Conservation (phyloP, 169 alveolate genomes). For the Theileria sp. region DNA sequence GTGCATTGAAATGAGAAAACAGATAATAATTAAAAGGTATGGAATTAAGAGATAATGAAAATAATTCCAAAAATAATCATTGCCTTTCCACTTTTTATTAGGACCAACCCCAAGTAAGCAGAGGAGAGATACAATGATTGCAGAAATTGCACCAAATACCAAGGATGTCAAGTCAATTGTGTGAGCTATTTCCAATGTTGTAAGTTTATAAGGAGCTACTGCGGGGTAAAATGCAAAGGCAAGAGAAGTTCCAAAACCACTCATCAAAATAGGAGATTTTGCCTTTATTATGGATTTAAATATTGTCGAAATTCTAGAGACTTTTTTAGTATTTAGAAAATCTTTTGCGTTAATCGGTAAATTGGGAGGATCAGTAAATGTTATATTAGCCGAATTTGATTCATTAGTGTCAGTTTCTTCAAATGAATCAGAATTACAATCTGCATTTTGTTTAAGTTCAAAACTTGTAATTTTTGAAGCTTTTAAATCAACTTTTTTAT, state of each 20-base stretch:
- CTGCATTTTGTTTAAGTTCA: background rate
- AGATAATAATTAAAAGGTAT: background rate
- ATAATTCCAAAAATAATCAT: constrained; percentile 20
- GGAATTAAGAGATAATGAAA: constrained; percentile 17
- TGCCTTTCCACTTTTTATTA: constrained; percentile 24
- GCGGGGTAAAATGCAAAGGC: constrained; percentile 30
- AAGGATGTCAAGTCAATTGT: constrained; percentile 10
- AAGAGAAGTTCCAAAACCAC: background rate
- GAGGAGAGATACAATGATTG: constrained; percentile 2
- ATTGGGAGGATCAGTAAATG: background rate
- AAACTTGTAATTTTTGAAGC: background rate
- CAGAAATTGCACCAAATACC: constrained; percentile 12
- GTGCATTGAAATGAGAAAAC: constrained; percentile 23
- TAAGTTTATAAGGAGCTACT: constrained; percentile 36
- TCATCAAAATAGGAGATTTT: constrained; percentile 30
- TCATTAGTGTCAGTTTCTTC: background rate
- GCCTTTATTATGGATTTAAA: constrained; percentile 4
- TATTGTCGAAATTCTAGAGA: background rate
- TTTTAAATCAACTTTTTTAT: background rate
- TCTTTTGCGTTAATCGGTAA: background rate
- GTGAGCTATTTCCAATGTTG: constrained; percentile 10
- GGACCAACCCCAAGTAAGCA: constrained; percentile 26
- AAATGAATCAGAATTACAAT: background rate
- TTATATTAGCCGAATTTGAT: background rate
- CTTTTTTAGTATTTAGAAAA: too few relatives aligned